A percentile compares a stretch with the other conserved stretches of the same genome.
phyloP scores from a whole-genome alignment of 345 rosid genomes.

The Hibiscus syriacus region DNA sequence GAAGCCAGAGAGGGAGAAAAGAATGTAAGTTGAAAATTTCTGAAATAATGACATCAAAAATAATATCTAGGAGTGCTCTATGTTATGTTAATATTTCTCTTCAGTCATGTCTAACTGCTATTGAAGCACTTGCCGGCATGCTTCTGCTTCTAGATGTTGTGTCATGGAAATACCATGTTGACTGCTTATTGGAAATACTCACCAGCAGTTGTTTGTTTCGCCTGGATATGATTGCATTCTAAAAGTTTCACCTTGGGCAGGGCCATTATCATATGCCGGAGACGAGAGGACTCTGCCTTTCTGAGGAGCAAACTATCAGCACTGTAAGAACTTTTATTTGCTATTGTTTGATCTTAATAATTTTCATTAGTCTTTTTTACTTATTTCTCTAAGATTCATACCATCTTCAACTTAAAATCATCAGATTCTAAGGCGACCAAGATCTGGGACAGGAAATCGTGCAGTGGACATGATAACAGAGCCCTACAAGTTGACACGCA shows the following conservation, averaged over 20 bases:
- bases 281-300: slow-evolving; percentile 97
- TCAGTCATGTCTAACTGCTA: background rate
- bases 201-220: background rate
- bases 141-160: background rate
- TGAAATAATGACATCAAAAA: background rate
- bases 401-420: slow-evolving; percentile 14
- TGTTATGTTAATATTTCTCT: background rate
- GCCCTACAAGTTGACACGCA: slow-evolving; percentile 66
- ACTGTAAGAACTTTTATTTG: slow-evolving; percentile 39
- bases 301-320: slow-evolving; percentile 88
- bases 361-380: background rate
- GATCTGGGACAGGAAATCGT: slow-evolving; percentile 46
- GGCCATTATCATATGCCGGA: slow-evolving; percentile 98
- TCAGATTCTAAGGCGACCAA: slow-evolving; percentile 63
- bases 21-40: slow-evolving; percentile 41
- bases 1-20: slow-evolving; percentile 96
- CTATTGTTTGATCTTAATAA: background rate
- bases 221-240: background rate
- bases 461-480: slow-evolving; percentile 57
- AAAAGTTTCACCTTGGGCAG: slow-evolving; percentile 24
- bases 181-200: background rate
- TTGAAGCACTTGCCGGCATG: background rate
- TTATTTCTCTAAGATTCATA: background rate
- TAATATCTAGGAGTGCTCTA: background rate
- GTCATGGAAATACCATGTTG: no score